Base-by-base conservation (phyloP, 495 filamentous ascomycete species). In the Lasiosphaeria miniovina region DNA sequence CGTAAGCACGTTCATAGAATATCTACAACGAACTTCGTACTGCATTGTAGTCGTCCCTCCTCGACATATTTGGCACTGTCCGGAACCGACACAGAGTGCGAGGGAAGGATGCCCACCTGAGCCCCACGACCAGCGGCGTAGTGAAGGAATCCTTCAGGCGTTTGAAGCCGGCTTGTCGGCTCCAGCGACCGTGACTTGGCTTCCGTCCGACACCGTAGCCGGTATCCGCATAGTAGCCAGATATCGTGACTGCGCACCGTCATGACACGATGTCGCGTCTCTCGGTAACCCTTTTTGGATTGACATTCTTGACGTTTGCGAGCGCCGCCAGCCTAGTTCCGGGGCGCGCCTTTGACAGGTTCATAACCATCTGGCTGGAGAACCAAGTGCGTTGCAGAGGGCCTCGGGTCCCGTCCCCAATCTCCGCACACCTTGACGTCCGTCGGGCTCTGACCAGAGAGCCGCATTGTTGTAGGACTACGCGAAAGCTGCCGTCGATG, bases 281-380 rank as follows among this genome's bases (percentile, higher is more conserved):
- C 6, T 48, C 5, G 11, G 24, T 46, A 52, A 51, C 68, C 31
- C 55, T 72, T 65, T 90, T 57, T 89, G 64, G 55, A 31, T 55
- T 61, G 14, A 61, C 54, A 7, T 61, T 57, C 45, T 32, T 59
- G 5, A 49, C 46, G 33, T 36, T 48, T 24, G 57, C 48, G 17
- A 11, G 10, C 6, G 57, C 57, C 33, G 65, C 62, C 7, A 54
- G 43, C 2, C 34, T 75, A 52, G 75, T 83, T 14, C 75, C 74
- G 0, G 87, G 87, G 43, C 76, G 78, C 62, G 83, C 75, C 14
- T 90, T 89, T 67, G 80, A 90, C 70, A 76, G 84, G 9, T 82
- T 90, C 59, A 80, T 84, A 58, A 83, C 84, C 15, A 84, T 90
- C 55, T 90, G 87, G 87, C 78, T 90, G 7, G 87, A 90, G 71